A percentile compares a stretch with the other conserved stretches of the same genome.
Conservation (phyloP, 495 filamentous ascomycete species). For the Thermochaetoides thermophila region DNA sequence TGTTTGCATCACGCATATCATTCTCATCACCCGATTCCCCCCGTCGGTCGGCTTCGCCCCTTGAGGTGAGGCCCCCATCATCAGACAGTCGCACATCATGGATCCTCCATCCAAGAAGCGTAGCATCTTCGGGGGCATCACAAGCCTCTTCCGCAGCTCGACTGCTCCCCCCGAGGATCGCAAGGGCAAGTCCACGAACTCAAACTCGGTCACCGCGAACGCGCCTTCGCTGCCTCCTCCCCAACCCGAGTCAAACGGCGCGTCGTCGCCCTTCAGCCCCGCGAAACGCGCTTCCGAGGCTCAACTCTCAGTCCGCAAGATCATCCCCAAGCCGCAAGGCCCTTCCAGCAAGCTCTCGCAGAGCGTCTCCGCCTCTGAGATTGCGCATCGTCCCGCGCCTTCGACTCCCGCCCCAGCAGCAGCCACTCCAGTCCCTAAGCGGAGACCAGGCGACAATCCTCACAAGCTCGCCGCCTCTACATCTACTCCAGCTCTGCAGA, state of each 20-base stretch:
- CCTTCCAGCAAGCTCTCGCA: slow-evolving; percentile 23
- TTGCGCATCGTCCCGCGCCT: slow-evolving; percentile 10
- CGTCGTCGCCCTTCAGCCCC: slow-evolving; percentile 20
- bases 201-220: slow-evolving; percentile 3
- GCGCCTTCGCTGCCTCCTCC: slow-evolving; percentile 6
- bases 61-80: slow-evolving; percentile 2
- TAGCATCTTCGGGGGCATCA: slow-evolving; percentile 15
- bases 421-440: too few species aligned
- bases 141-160: slow-evolving; percentile 14
- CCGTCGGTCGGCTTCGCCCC: neutral
- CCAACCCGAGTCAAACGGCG: slow-evolving; percentile 13
- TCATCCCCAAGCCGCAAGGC: slow-evolving; percentile 17
- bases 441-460: slow-evolving; percentile 23
- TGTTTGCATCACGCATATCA: too few species aligned
- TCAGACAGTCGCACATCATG: slow-evolving; percentile 15
- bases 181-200: slow-evolving; percentile 1
- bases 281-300: slow-evolving; percentile 22
- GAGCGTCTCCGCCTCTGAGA: slow-evolving; percentile 16
- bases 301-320: slow-evolving; percentile 20
- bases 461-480: too few species aligned
- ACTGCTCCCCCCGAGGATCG: slow-evolving; percentile 8
- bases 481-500: slow-evolving; percentile 2
- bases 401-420: neutral
- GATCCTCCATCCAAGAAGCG: slow-evolving; percentile 18
- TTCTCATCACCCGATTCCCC: neutral